Evolutionary conservation across 495 filamentous ascomycete genomes (phyloP).

Genomic region (Echria macrotheca): DNA sequence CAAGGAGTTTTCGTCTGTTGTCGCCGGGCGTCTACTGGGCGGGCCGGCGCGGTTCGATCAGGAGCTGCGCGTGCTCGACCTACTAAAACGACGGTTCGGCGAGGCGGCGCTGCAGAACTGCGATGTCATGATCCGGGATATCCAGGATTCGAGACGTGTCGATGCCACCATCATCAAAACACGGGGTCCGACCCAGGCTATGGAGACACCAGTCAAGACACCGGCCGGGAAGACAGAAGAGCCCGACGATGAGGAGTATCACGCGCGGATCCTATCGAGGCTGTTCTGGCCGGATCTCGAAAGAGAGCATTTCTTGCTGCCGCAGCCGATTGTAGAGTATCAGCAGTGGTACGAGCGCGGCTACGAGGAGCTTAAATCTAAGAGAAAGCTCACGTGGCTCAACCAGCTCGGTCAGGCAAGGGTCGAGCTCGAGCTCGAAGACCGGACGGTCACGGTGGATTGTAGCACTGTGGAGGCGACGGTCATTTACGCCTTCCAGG

Average conservation of each 20-base stretch:
- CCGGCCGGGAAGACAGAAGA: constrained; percentile 15
- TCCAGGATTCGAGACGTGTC: constrained; percentile 75
- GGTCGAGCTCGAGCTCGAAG: constrained; percentile 76
- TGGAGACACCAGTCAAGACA: constrained; percentile 1
- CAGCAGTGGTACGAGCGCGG: constrained; percentile 66
- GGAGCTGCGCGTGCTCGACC: constrained; percentile 70
- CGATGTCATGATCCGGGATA: constrained; percentile 95
- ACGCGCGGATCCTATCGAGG: constrained; percentile 82
- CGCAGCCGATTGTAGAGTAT: constrained; percentile 53
- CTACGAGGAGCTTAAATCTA: constrained; percentile 74
- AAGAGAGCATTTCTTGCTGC: constrained; percentile 68
- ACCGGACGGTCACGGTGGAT: constrained; percentile 65
- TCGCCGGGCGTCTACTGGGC: constrained; percentile 75
- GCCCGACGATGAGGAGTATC: constrained; percentile 34
- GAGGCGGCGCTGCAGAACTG: constrained; percentile 79
- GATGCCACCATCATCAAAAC: constrained; percentile 52
- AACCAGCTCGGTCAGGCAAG: constrained; percentile 73
- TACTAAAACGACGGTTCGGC: constrained; percentile 85
- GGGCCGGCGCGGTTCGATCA: constrained; percentile 66
- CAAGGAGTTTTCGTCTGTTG: constrained; percentile 81
- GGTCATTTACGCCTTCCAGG: constrained; percentile 80
- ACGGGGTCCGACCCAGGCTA: constrained; percentile 5
- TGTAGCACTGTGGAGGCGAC: constrained; percentile 85
- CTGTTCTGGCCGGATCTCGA: constrained; percentile 90
- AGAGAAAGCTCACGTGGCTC: constrained; percentile 83